phyloP scores from a whole-genome alignment of 306 rosid genomes.

The Dalbergia cultrata region DNA sequence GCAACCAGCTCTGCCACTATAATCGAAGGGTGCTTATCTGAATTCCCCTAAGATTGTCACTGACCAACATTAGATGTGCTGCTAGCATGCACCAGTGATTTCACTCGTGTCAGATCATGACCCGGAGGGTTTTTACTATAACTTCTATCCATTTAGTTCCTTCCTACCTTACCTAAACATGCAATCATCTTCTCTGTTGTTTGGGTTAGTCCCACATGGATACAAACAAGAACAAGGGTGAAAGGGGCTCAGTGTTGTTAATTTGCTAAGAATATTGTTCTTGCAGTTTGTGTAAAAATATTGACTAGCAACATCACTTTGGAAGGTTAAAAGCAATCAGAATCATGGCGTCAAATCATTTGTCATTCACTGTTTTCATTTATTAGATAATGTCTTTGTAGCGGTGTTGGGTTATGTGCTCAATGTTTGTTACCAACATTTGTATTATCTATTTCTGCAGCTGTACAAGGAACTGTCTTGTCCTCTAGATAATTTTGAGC shows the following conservation, averaged over 20 bases:
- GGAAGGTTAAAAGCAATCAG: constrained; percentile 34
- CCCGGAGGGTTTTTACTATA: neutral
- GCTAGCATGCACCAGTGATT: constrained; percentile 11
- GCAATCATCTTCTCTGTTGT: constrained; percentile 2
- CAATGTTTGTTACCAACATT: constrained; percentile 17
- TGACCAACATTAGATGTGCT: constrained; percentile 23
- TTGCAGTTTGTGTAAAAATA: neutral
- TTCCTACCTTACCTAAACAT: constrained; percentile 19
- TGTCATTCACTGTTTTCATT: constrained; percentile 34
- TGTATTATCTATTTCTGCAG: constrained; percentile 58
- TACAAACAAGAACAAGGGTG: neutral
- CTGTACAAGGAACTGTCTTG: constrained; percentile 90
- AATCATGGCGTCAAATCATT: constrained; percentile 35
- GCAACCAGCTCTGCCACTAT: constrained; percentile 1
- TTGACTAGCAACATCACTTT: constrained; percentile 6
- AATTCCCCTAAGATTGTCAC: neutral
- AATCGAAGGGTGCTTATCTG: constrained; percentile 20
- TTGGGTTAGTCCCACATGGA: neutral
- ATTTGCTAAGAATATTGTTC: neutral
- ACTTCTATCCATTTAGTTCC: neutral
- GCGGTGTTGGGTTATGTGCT: constrained; percentile 25
- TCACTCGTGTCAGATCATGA: constrained; percentile 19
- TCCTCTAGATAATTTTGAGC: constrained; percentile 96
- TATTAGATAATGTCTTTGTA: constrained; percentile 24
- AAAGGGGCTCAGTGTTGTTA: neutral